These are phyloP conservation scores for Phanerodontia chrysosporium DNA, from an alignment of 768 basidiomycete species.

Conservation along the genomic window DNA sequence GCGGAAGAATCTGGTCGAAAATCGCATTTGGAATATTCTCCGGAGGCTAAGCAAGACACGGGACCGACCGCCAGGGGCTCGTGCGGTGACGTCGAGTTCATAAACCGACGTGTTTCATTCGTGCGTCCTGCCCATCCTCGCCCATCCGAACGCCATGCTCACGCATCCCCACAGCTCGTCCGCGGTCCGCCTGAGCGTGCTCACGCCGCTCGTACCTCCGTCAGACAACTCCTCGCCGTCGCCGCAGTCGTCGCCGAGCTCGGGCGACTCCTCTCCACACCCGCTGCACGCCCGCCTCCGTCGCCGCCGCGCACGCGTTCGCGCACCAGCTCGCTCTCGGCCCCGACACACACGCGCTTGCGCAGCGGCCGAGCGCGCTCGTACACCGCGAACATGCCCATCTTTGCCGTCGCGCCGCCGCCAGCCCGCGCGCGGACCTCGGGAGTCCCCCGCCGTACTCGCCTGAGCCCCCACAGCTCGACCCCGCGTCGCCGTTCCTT, in stretches of 20 bases:
- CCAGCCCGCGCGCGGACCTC: background rate
- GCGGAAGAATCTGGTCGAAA: background rate
- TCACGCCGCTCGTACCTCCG: background rate
- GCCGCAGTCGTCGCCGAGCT: background rate
- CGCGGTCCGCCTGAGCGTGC: background rate
- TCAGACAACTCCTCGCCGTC: background rate
- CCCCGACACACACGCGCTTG: background rate
- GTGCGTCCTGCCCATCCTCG: background rate
- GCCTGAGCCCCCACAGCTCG: conserved; percentile 6
- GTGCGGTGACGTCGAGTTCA: background rate
- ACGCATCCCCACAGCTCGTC: background rate
- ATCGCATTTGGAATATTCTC: background rate
- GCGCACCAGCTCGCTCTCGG: background rate
- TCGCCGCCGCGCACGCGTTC: background rate
- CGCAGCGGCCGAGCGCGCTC: background rate
- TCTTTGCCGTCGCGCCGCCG: background rate
- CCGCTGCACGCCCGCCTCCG: background rate
- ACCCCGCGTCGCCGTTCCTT: conserved; percentile 6
- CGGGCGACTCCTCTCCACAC: background rate
- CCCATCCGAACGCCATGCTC: background rate
- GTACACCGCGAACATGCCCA: background rate
- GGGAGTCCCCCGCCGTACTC: conserved; percentile 17
- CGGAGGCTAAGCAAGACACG: background rate
- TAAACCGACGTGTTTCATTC: background rate
- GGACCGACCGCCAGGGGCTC: background rate